phyloP scores from a whole-genome alignment of 1,284 basidiomycete genomes.

The Leccinum brunneo-olivaceum region DNA sequence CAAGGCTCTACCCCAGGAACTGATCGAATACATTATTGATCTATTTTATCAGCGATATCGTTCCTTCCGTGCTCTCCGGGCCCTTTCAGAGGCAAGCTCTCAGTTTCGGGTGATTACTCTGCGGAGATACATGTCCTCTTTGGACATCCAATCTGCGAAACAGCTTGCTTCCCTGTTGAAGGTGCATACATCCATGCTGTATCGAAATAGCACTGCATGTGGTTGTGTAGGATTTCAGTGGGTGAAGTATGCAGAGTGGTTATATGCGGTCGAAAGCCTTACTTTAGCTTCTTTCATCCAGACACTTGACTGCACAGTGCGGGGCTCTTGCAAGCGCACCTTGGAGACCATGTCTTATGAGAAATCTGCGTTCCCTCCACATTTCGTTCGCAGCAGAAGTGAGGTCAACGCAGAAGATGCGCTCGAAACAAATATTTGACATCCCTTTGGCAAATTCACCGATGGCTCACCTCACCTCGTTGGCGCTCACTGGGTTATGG shows the following conservation, averaged over 20 bases:
- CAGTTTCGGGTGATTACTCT: conserved; percentile 22
- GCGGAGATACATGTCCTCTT: conserved; percentile 23
- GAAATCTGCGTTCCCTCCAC: conserved; percentile 13
- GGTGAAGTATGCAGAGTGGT: conserved; percentile 27
- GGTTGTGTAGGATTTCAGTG: conserved; percentile 18
- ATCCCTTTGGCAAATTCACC: conserved; percentile 9
- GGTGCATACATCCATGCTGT: conserved; percentile 24
- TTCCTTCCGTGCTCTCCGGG: conserved; percentile 18
- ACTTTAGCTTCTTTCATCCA: conserved; percentile 6
- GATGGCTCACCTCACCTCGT: conserved; percentile 31
- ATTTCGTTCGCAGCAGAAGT: conserved; percentile 24
- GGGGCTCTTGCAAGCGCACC: conserved; percentile 19
- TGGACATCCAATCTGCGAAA: conserved; percentile 17
- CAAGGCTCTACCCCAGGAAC: conserved; percentile 21
- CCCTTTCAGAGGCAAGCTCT: conserved; percentile 23
- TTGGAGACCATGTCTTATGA: conserved; percentile 23
- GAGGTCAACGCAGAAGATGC: conserved; percentile 21
- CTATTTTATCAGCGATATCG: conserved; percentile 15
- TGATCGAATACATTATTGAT: conserved; percentile 24
- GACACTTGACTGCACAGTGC: conserved; percentile 17
- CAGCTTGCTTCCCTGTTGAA: conserved; percentile 19
- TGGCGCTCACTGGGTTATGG: conserved; percentile 48
- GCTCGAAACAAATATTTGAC: conserved; percentile 22
- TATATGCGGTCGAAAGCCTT: conserved; percentile 14
- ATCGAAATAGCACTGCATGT: conserved; percentile 3